A percentile compares a stretch with the other conserved stretches of the same genome.
These are phyloP conservation scores for Venturiaceae sp. DNA, from an alignment of 2,329 filamentous ascomycete species.

Conservation along the genomic window DNA sequence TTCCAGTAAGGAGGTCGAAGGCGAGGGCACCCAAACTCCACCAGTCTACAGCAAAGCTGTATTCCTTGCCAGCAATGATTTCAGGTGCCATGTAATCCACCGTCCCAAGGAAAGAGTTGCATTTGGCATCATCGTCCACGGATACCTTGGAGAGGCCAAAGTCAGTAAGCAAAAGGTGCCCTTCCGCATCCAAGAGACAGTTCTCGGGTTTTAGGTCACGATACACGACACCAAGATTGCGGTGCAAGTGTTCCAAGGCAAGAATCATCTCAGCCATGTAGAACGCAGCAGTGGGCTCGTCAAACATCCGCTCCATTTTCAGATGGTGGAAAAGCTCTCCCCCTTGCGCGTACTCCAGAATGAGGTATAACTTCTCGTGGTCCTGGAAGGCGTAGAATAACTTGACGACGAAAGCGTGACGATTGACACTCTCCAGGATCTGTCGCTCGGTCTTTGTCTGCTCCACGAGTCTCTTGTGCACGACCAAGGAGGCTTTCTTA, in stretches of 20 bases:
- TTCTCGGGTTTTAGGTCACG: constrained; percentile 97
- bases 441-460: constrained; percentile 95
- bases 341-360: constrained; percentile 94
- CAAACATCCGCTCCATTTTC: constrained; percentile 88
- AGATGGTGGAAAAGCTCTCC: constrained; percentile 96
- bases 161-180: constrained; percentile 89
- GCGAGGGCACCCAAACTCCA: constrained; percentile 94
- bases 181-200: constrained; percentile 82
- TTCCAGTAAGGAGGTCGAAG: constrained; percentile 86
- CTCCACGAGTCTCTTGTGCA: constrained; percentile 92
- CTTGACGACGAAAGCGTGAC: constrained; percentile 96
- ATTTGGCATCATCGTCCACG: constrained; percentile 59
- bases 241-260: constrained; percentile 86
- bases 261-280: constrained; percentile 99
- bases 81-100: constrained; percentile 99
- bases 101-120: constrained; percentile 87
- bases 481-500: constrained; percentile 88
- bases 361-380: constrained; percentile 92
- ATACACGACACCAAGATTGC: constrained; percentile 87
- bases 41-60: constrained; percentile 95
- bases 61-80: constrained; percentile 77
- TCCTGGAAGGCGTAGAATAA: constrained; percentile 98
- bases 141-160: constrained; percentile 96
- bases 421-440: constrained; percentile 90
- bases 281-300: constrained; percentile 80